Conservation (phyloP, 2,329 filamentous ascomycete species). For the Arthrobotrys conoides region DNA sequence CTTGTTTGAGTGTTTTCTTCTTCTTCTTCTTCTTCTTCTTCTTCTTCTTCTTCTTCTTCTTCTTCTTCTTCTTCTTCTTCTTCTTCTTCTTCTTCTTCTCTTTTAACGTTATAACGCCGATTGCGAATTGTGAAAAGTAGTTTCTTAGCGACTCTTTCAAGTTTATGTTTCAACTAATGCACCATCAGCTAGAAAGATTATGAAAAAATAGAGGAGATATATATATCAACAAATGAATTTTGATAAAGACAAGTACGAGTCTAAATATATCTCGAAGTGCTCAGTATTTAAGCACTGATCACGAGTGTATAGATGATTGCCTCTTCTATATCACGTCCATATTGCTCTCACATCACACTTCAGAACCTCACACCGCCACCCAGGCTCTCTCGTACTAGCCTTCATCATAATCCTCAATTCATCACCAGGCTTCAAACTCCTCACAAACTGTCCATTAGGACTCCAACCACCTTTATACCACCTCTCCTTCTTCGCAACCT, state of each 20-base stretch:
- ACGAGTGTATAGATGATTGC: too few species aligned
- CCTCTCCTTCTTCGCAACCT: conserved; percentile 18
- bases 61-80: not conserved
- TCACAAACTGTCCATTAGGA: conserved; percentile 44
- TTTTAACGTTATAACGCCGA: conserved; percentile 8
- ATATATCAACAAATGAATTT: not conserved
- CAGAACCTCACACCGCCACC: conserved; percentile 24
- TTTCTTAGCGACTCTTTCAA: conserved; percentile 10
- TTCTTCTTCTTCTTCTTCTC: not conserved
- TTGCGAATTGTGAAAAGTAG: conserved; percentile 12
- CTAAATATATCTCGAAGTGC: too few species aligned
- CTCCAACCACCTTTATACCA: conserved; percentile 51
- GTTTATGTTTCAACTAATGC: not conserved
- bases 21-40: too few species aligned
- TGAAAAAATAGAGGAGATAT: not conserved
- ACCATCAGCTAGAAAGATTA: not conserved
- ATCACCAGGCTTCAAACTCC: conserved; percentile 44
- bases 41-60: not conserved
- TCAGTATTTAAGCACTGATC: too few species aligned
- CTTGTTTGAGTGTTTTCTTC: not conserved
- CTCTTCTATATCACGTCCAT: conserved; percentile 9
- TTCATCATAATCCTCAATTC: conserved; percentile 60
- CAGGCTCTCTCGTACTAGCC: conserved; percentile 44
- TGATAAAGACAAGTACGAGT: not conserved
- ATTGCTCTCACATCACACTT: conserved; percentile 53